phyloP scores from a whole-genome alignment of 2,329 filamentous ascomycete genomes.

The Aspergillus clavatus region DNA sequence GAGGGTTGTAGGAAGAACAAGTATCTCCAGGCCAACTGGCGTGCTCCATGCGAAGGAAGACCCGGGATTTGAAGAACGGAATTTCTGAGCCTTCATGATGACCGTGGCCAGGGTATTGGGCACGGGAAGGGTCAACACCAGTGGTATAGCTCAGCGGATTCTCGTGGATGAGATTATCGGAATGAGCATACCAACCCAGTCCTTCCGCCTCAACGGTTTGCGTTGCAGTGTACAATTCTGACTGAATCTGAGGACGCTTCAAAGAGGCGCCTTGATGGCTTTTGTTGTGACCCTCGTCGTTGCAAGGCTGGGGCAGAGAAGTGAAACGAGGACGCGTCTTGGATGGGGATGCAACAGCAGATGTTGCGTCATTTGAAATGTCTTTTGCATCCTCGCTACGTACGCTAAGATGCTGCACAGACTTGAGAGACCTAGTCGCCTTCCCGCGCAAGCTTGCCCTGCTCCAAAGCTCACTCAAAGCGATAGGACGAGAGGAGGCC shows the following conservation, averaged over 20 bases:
- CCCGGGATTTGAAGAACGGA: constrained; percentile 3
- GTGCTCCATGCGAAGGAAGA: constrained; percentile 1
- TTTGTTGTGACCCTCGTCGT: constrained; percentile 2
- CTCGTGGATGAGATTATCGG: constrained; percentile 5
- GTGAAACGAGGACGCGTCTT: constrained; percentile 9
- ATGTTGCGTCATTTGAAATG: not conserved
- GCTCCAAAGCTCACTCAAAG: constrained; percentile 17
- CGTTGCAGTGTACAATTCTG: constrained; percentile 1
- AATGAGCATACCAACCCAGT: constrained; percentile 6
- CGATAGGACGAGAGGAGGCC: constrained; percentile 22
- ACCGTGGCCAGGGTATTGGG: constrained; percentile 2
- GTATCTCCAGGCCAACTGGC: not conserved
- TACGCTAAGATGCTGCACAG: constrained; percentile 7
- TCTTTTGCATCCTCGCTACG: constrained; percentile 4
- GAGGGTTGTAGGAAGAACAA: not conserved
- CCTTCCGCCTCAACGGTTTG: not conserved
- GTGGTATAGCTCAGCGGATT: constrained; percentile 19
- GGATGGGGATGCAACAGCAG: constrained; percentile 1
- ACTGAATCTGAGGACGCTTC: not conserved
- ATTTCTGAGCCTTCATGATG: constrained; percentile 4
- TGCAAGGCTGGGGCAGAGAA: constrained; percentile 3
- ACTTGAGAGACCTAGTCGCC: constrained; percentile 17
- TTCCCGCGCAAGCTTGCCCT: constrained; percentile 16
- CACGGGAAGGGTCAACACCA: constrained; percentile 1
- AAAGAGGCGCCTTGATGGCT: not conserved